phyloP scores from a whole-genome alignment of 495 filamentous ascomycete genomes.

The Podospora fimiseda region DNA sequence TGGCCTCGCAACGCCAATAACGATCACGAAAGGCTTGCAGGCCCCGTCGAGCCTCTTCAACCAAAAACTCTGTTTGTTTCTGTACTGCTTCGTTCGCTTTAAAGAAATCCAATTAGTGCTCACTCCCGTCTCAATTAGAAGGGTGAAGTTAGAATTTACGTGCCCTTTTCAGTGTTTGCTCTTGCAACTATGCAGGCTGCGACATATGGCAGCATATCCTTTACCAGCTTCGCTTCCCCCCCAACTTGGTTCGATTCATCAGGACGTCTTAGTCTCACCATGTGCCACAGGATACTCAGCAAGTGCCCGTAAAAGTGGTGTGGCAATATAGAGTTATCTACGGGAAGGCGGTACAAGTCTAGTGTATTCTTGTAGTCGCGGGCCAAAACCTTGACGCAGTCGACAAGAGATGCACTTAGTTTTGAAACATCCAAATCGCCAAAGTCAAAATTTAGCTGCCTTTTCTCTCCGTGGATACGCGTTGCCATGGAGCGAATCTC shows the following conservation, averaged over 20 bases:
- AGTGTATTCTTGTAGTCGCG: conserved; percentile 15
- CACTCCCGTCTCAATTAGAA: neutral
- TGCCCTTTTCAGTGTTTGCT: neutral
- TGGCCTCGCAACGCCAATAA: conserved; percentile 19
- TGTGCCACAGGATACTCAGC: conserved; percentile 7
- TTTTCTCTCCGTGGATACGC: conserved; percentile 6
- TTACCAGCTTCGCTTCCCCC: conserved; percentile 9
- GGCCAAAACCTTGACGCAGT: conserved; percentile 4
- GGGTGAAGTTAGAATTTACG: neutral
- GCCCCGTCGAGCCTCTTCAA: conserved; percentile 17
- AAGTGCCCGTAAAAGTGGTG: conserved; percentile 15
- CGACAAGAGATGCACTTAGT: conserved; percentile 13
- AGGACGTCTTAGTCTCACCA: conserved; percentile 9
- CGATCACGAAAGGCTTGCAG: conserved; percentile 13
- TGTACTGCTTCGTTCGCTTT: neutral
- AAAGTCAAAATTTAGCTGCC: conserved; percentile 15
- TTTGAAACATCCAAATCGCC: conserved; percentile 10
- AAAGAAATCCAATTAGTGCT: too few species aligned
- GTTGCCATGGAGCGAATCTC: conserved; percentile 13
- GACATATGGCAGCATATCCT: conserved; percentile 12
- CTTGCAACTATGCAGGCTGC: conserved; percentile 9
- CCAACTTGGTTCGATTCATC: neutral
- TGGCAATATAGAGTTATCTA: conserved; percentile 9
- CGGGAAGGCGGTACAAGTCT: conserved; percentile 13
- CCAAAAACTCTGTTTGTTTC: conserved; percentile 5